Base-by-base conservation (phyloP, 192 early-diverging fungal genomes). In the Coemansia sp. region DNA sequence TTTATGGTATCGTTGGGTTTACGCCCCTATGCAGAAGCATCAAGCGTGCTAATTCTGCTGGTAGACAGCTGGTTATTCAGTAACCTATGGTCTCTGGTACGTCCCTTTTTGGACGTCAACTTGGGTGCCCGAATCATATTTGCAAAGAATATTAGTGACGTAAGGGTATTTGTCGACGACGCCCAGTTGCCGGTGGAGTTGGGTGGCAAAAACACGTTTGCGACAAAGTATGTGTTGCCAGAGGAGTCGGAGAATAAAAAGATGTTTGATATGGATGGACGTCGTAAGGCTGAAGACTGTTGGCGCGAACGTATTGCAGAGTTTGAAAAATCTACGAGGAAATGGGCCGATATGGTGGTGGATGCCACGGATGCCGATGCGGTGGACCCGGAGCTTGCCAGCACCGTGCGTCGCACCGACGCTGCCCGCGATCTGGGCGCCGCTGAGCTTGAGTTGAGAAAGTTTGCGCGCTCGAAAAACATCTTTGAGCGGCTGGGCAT, bases 1-100 rank as follows among this genome's bases (percentile, higher is more conserved):
- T 80, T 80, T 20, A 60, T 80, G 63, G 64, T 80, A 0, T 31
- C 48, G 7, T 34, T 80, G 33, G 77, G 77, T 2, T 62, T 68
- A 33, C 68, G 66, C 38, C 63, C 67, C 31, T 80, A 75, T 32
- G 72, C 73, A 7, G 77, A 80, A 25, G 29, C 64, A 4, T 68
- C 77, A 7, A 71, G 77, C 28, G 63, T 80, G 25, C 62, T 80
- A 12, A 69, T 80, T 33, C 61, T 80, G 48, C 51, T 80, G 63
- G 77, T 80, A 4, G 77, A 80, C 38, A 80, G 69, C 69, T 80
- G 77, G 77, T 63, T 80, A n/a, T 80, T 80, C 67, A 60, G 45
- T 29, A 80, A 80, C 48, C 71, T 75, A 40, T 80, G 77, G 77
- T 69, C 32, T 49, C 61, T 80, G 6, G 62, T 80, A 29, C 72